phyloP scores from a whole-genome alignment of 2,329 filamentous ascomycete species.

The Fusarium miscanthi region DNA sequence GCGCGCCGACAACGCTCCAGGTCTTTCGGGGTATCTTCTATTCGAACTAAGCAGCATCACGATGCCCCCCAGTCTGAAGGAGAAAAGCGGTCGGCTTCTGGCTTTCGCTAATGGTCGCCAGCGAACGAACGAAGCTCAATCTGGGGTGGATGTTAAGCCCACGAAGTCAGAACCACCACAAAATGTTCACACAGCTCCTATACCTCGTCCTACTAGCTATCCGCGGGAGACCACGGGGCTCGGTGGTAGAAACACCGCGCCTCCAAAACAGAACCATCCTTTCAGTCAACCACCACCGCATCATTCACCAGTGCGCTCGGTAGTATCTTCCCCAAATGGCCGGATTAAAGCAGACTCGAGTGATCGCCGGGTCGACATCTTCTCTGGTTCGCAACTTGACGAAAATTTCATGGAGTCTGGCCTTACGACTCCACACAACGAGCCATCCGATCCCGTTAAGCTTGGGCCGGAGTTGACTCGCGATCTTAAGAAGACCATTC shows the following conservation, averaged over 20 bases:
- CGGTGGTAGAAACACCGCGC: slow-evolving; percentile 44
- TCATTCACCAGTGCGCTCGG: slow-evolving; percentile 35
- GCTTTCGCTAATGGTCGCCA: slow-evolving; percentile 46
- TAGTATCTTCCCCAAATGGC: slow-evolving; percentile 36
- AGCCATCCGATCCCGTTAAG: slow-evolving; percentile 41
- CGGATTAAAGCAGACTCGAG: slow-evolving; percentile 25
- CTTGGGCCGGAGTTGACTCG: slow-evolving; percentile 40
- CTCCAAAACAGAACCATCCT: slow-evolving; percentile 44
- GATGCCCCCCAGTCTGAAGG: slow-evolving; percentile 49
- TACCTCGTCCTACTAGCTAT: slow-evolving; percentile 48
- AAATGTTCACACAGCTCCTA: slow-evolving; percentile 27
- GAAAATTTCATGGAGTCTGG: slow-evolving; percentile 55
- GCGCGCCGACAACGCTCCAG: slow-evolving; percentile 4
- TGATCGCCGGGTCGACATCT: slow-evolving; percentile 45
- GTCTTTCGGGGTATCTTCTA: neutral
- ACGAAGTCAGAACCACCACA: slow-evolving; percentile 31
- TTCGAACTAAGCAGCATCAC: slow-evolving; percentile 3
- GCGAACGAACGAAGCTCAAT: slow-evolving; percentile 32
- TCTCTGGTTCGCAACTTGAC: slow-evolving; percentile 53
- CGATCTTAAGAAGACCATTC: slow-evolving; percentile 41
- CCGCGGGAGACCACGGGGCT: slow-evolving; percentile 53
- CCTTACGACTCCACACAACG: slow-evolving; percentile 52
- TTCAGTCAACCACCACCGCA: slow-evolving; percentile 42
- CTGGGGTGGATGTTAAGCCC: slow-evolving; percentile 35
- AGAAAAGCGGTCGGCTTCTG: slow-evolving; percentile 47